Base-by-base conservation (phyloP, 345 rosid species). In the Luvunga scandens region DNA sequence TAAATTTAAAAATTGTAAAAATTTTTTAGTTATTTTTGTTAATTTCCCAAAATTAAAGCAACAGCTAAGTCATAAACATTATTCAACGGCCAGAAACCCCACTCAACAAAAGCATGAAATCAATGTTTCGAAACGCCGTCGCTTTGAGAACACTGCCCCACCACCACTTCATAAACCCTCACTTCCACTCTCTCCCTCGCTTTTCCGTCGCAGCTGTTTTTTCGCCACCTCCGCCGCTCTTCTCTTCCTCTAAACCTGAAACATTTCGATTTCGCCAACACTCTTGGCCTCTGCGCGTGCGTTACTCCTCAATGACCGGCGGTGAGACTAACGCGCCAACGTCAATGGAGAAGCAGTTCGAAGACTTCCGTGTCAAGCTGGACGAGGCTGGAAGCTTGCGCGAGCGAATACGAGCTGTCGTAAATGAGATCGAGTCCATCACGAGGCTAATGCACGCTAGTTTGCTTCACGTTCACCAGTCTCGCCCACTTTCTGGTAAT, bases 381-480 rank as follows among this genome's bases (percentile, higher is more conserved):
- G 93, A 96, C 59, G 97, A 88, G 9, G 90, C 94, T 6, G 94
- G 91, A 57, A 86, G 78, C 84, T 84, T 92, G 81, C 84, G 97
- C 6, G 95, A 94, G 79, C 88, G 87, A 77, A 94, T 96, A 71
- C 91, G 95, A 48, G 81, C 86, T 50, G 91, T 91, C 21, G 98
- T 87, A 18, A 68, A 75, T 81, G 95, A 94, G 81, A 94, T 92
- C 61, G 99, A 94, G 83, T 91, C 97, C 63, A 81, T 86, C 19
- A 80, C 90, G 19, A 87, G 98, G 76, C 83, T 92, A 59, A 86
- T 96, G 85, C 90, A 91, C 71, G 92, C 96, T 80, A 80, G 85
- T 62, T 89, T 96, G 42, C 98, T 96, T 56, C 93, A 91, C 25
- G 92, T 94, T 71, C 98, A 96, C 75, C 98, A 94, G 77, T 91